Evolutionary conservation across 1,284 basidiomycete species (phyloP).

Genomic region (Pascua guehoae): DNA sequence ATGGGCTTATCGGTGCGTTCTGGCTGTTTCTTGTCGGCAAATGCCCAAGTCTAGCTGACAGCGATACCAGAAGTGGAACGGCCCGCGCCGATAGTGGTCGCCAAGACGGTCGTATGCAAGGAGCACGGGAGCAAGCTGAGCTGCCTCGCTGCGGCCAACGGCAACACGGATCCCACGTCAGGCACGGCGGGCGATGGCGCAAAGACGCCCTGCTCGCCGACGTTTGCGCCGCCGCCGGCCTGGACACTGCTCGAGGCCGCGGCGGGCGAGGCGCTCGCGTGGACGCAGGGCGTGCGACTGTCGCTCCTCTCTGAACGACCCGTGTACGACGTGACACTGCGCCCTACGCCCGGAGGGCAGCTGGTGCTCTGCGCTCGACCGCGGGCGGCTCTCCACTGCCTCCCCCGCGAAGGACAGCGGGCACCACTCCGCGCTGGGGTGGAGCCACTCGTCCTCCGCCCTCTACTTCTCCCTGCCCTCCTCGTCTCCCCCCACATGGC

Average conservation of each 20-base stretch:
- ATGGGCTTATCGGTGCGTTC: slow-evolving; percentile 10
- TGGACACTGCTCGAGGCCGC: slow-evolving; percentile 16
- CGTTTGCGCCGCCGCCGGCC: slow-evolving; percentile 6
- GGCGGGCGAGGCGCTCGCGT: slow-evolving; percentile 21
- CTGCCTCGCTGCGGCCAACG: slow-evolving; percentile 6
- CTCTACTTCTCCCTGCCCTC: slow-evolving; percentile 26
- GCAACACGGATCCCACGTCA: neutral
- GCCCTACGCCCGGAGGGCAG: slow-evolving; percentile 4
- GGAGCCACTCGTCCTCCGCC: slow-evolving; percentile 16
- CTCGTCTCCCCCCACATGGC: slow-evolving; percentile 16
- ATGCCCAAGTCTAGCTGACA: neutral
- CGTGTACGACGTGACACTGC: slow-evolving; percentile 9
- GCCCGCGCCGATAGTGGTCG: slow-evolving; percentile 10
- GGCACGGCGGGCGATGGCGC: neutral
- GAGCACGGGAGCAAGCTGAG: slow-evolving; percentile 9
- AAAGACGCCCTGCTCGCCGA: neutral
- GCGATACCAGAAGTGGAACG: slow-evolving; percentile 6
- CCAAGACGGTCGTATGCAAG: slow-evolving; percentile 11
- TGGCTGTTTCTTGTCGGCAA: neutral
- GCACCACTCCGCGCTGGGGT: neutral
- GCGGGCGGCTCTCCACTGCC: neutral
- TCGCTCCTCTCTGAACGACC: slow-evolving; percentile 6
- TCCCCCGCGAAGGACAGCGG: neutral
- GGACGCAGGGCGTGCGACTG: slow-evolving; percentile 15
- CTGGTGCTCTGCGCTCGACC: slow-evolving; percentile 8